These are phyloP conservation scores for Ganoderma multipileum DNA, from an alignment of 1,284 basidiomycete species.

Conservation along the genomic window DNA sequence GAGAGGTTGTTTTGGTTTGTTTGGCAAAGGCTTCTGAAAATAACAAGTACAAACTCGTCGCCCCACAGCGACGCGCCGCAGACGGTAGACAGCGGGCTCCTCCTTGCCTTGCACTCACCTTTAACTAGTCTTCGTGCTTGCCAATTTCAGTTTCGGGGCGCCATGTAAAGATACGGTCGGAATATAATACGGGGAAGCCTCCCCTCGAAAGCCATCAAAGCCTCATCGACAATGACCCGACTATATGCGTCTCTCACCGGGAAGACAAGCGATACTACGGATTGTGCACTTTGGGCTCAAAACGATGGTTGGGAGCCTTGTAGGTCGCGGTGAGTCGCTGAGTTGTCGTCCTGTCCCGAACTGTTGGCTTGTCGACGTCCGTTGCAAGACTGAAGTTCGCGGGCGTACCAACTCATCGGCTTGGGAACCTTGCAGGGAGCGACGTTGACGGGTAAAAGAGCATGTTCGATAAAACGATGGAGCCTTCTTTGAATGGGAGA, in stretches of 20 bases:
- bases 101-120: neutral
- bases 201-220: neutral
- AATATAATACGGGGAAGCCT: neutral
- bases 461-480: no score
- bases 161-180: neutral
- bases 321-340: no score
- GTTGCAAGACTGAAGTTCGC: no score
- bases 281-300: neutral
- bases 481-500: no score
- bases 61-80: neutral
- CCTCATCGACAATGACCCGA: neutral
- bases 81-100: neutral
- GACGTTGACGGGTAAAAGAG: no score
- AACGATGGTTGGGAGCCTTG: no score
- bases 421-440: no score
- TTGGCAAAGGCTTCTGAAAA: conserved; percentile 16
- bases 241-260: no score
- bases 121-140: neutral
- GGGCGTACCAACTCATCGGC: no score
- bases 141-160: neutral
- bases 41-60: conserved; percentile 14
- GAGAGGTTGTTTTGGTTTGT: conserved; percentile 9
- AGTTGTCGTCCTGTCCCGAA: no score
- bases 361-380: no score
- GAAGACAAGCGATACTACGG: neutral